Percentiles rank a stretch among this genome's conserved stretches.
Evolutionary conservation across 2,329 filamentous ascomycete genomes (phyloP).

Genomic region (Decorospora gaudefroyi): DNA sequence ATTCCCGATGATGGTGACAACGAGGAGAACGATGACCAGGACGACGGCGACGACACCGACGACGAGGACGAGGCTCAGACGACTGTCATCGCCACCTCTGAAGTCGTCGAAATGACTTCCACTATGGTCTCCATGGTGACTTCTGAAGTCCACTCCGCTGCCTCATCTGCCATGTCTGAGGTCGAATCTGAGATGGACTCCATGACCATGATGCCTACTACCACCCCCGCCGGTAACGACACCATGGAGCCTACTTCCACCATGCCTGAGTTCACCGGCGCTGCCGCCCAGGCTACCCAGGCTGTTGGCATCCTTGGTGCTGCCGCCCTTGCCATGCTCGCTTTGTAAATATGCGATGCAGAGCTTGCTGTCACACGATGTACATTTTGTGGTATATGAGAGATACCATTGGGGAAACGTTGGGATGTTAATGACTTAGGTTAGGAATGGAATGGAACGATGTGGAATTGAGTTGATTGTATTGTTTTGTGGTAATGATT

Average conservation of each 20-base stretch:
- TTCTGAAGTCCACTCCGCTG: conserved; percentile 8
- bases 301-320: conserved; percentile 43
- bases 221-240: conserved; percentile 12
- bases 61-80: conserved; percentile 2
- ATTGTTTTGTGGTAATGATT: no score
- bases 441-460: no score
- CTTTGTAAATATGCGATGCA: conserved; percentile 46
- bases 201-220: not conserved
- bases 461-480: no score
- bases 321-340: conserved; percentile 43
- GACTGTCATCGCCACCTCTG: conserved; percentile 10
- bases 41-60: conserved; percentile 9
- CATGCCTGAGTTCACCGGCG: conserved; percentile 41
- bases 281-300: conserved; percentile 40
- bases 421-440: no score
- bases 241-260: conserved; percentile 16
- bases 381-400: no score
- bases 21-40: not conserved
- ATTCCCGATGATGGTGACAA: conserved; percentile 32
- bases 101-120: conserved; percentile 11
- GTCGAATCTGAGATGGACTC: conserved; percentile 13
- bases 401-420: no score
- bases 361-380: no score
- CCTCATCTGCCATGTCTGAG: conserved; percentile 12
- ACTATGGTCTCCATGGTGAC: conserved; percentile 10